These are phyloP conservation scores for Phanerochaete carnosa DNA, from an alignment of 768 basidiomycete species.

Conservation along the genomic window DNA sequence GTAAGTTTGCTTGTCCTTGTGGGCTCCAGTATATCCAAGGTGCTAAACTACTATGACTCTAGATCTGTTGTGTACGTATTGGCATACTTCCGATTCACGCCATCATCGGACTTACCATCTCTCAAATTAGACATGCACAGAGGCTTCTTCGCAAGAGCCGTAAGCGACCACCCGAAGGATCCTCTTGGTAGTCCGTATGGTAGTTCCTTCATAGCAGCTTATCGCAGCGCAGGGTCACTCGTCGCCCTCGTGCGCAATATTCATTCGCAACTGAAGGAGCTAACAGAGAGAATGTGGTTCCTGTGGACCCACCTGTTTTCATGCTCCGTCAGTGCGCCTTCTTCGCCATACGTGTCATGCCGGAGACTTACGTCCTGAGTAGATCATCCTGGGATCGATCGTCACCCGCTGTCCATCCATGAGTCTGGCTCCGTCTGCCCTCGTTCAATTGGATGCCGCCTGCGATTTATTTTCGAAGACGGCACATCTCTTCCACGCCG, in stretches of 20 bases:
- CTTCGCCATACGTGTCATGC: slow-evolving; percentile 50
- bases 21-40: neutral
- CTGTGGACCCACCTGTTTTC: slow-evolving; percentile 71
- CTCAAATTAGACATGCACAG: slow-evolving; percentile 53
- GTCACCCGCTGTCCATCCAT: slow-evolving; percentile 59
- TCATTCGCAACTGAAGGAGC: slow-evolving; percentile 60
- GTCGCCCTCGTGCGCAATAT: slow-evolving; percentile 66
- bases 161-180: slow-evolving; percentile 61
- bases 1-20: slow-evolving; percentile 32
- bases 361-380: slow-evolving; percentile 1
- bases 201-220: slow-evolving; percentile 65
- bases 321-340: slow-evolving; percentile 45
- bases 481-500: slow-evolving; percentile 48
- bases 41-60: neutral
- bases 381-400: slow-evolving; percentile 73
- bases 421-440: slow-evolving; percentile 64
- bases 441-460: slow-evolving; percentile 62
- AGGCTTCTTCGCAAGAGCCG: slow-evolving; percentile 68
- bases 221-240: slow-evolving; percentile 63
- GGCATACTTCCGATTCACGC: neutral
- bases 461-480: slow-evolving; percentile 57
- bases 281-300: slow-evolving; percentile 74
- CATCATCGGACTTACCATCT: slow-evolving; percentile 3
- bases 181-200: slow-evolving; percentile 70
- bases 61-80: slow-evolving; percentile 49